Evolutionary conservation across 148 eudicot genomes (phyloP), one percentile per base, ranked within the genome.

Genomic region (Rhododendron ferrugineum): DNA sequence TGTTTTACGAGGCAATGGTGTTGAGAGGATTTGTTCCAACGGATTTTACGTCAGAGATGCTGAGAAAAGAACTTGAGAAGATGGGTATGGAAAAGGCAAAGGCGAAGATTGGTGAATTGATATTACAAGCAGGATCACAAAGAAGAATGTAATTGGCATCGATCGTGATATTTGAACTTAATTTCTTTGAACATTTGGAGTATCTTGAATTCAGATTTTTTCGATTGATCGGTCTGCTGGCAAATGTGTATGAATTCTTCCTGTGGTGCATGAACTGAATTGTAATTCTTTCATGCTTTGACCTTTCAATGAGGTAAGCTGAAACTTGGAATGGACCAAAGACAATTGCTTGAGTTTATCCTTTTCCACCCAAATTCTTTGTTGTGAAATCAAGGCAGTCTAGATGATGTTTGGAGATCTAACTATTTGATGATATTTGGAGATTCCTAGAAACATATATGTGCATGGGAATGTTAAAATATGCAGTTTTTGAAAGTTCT

Each of bases 81-180:
- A 91, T 90, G 84, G 93, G 93, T 32, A 88, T 93, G 95, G 68
- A 4, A 11, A 91, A 87, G 80, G 97, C 91, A 22, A 96, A 89
- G 92, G 86, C 85, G 66, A 87, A 49, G 72, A 88, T 96, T 82
- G 92, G 89, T 74, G 86, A 91, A 32, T 42, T 93, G 90, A 91
- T 92, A 91, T 83, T 37, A 32, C 85, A 60, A 64, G 93, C 91
- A 74, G 88, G 73, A 70, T 70, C 85, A 82, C 56, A 40, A 54
- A 28, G 64, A 52, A 52, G 64, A 30, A 18, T 80, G 66, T 80
- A 28, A 52, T 15, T 30, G 20, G 77, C 20, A 0, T 73, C 23
- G 3, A 78, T 23, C 20, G 0, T 47, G 5, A 6, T 78, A 22
- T 11, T 78, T 44, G 58, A n/a, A 64, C n/a, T 64, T 64, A 23